Conservation (phyloP, 2,329 filamentous ascomycete species). For the Laburnicola sp. region DNA sequence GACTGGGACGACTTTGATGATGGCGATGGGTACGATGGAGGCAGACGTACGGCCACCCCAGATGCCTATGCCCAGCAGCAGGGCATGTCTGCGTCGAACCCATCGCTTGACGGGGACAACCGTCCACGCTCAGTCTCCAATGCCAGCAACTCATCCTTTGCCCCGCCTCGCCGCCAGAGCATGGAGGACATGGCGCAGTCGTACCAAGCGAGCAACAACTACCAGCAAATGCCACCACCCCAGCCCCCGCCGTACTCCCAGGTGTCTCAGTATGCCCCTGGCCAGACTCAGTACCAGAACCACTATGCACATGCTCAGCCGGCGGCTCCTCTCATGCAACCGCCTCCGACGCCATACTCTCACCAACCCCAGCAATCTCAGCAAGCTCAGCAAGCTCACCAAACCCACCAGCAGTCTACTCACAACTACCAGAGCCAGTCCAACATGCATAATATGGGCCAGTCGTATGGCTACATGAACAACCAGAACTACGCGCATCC, state of each 20-base stretch:
- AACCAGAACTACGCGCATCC: constrained; percentile 42
- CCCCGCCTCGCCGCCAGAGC: constrained; percentile 48
- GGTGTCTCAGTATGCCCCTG: constrained; percentile 44
- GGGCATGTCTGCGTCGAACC: constrained; percentile 29
- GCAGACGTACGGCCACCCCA: constrained; percentile 55
- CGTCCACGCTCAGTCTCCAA: constrained; percentile 65
- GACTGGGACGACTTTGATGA: constrained; percentile 69
- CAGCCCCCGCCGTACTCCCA: constrained; percentile 46
- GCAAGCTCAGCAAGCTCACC: no score
- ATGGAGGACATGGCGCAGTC: constrained; percentile 50
- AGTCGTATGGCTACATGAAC: constrained; percentile 47
- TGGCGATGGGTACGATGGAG: constrained; percentile 53
- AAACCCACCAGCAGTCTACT: constrained; percentile 23
- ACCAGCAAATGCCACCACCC: constrained; percentile 47
- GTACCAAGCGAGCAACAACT: constrained; percentile 43
- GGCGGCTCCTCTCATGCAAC: constrained; percentile 44
- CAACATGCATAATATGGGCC: constrained; percentile 43
- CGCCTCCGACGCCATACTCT: constrained; percentile 40
- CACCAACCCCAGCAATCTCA: constrained; percentile 29
- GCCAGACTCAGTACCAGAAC: constrained; percentile 40
- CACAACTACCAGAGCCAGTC: constrained; percentile 39
- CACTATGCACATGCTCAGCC: constrained; percentile 39
- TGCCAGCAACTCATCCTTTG: constrained; percentile 51
- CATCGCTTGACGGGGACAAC: constrained; percentile 44
- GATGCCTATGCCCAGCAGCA: constrained; percentile 53